These are phyloP conservation scores for Solanum piurae DNA, from an alignment of 257 asterid species.

Conservation along the genomic window DNA sequence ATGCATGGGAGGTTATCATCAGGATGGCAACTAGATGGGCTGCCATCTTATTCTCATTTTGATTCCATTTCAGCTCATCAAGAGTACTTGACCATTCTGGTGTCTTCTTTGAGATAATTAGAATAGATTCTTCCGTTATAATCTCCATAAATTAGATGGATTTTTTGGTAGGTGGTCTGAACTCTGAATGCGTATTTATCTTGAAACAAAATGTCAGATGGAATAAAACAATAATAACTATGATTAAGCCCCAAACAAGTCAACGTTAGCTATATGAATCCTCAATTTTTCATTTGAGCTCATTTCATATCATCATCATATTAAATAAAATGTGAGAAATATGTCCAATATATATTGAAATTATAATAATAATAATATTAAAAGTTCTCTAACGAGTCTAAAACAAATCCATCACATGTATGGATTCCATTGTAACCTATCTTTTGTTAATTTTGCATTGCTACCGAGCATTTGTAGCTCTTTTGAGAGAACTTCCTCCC, in stretches of 20 bases:
- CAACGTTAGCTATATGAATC: not conserved
- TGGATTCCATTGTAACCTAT: not conserved
- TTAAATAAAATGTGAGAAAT: not conserved
- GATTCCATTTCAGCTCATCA: not conserved
- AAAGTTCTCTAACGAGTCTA: not conserved
- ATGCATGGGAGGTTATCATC: constrained; percentile 6
- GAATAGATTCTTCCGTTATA: not conserved
- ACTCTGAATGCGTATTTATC: not conserved
- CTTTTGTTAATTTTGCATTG: not conserved
- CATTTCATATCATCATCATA: not conserved
- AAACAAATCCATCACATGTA: not conserved
- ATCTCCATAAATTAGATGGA: not conserved
- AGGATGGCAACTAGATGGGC: constrained; percentile 22
- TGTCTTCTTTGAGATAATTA: not conserved
- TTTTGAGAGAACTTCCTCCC: not conserved
- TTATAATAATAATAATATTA: not conserved
- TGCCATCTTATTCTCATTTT: constrained; percentile 3
- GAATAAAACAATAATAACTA: not conserved
- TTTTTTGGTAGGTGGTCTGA: not conserved
- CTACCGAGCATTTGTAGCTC: not conserved
- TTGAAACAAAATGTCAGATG: not conserved
- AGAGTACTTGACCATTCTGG: not conserved
- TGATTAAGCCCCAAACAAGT: not conserved
- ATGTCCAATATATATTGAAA: not conserved
- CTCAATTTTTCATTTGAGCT: not conserved